Evolutionary conservation across 2,329 filamentous ascomycete species (phyloP).

Genomic region (Escovopsis sp.): DNA sequence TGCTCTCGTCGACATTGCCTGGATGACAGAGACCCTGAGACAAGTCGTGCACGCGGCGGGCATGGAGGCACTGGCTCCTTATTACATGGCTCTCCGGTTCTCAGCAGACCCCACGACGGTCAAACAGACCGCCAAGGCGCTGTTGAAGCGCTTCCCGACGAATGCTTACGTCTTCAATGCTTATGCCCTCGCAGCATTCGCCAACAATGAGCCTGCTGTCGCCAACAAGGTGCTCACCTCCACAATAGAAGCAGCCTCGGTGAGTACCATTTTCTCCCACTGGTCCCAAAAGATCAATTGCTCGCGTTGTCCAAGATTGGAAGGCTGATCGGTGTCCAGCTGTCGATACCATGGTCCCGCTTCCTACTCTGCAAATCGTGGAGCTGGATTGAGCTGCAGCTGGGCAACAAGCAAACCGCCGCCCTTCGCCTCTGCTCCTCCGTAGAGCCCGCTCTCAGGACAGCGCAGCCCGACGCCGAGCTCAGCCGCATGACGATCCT

Average conservation of each 20-base stretch:
- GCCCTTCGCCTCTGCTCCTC: conserved; percentile 26
- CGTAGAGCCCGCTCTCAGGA: conserved; percentile 16
- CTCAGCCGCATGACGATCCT: conserved; percentile 29
- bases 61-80: conserved; percentile 40
- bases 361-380: conserved; percentile 43
- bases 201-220: conserved; percentile 38
- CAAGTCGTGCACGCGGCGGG: conserved; percentile 36
- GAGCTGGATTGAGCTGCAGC: conserved; percentile 51
- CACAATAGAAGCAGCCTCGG: conserved; percentile 32
- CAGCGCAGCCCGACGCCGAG: conserved; percentile 5
- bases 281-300: background rate
- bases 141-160: conserved; percentile 54
- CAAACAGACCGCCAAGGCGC: conserved; percentile 55
- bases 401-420: conserved; percentile 19
- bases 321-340: conserved; percentile 8
- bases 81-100: conserved; percentile 54
- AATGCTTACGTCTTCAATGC: conserved; percentile 61
- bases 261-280: conserved; percentile 10
- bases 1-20: conserved; percentile 24
- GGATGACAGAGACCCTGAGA: conserved; percentile 39
- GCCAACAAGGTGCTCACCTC: conserved; percentile 53
- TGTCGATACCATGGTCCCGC: conserved; percentile 8
- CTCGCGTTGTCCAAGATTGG: no score
- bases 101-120: conserved; percentile 37
- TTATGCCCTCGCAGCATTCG: conserved; percentile 59